These are phyloP conservation scores for Cardamine occulta DNA, from an alignment of 345 rosid genomes.

Conservation along the genomic window DNA sequence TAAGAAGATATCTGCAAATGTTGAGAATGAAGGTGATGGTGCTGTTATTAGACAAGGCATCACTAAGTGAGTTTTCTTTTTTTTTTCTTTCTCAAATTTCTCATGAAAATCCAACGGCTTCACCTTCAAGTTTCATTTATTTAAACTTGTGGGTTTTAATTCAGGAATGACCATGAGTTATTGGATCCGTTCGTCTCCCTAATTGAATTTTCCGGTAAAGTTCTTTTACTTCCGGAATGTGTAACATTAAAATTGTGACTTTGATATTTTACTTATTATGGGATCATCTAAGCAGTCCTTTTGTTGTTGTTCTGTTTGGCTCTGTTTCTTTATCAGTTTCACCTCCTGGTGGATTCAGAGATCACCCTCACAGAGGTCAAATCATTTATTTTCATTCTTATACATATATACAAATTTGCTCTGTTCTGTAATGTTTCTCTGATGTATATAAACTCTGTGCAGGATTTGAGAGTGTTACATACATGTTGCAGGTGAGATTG, in stretches of 20 bases:
- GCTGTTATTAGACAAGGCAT: constrained; percentile 80
- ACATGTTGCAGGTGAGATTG: constrained; percentile 74
- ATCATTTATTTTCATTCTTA: background rate
- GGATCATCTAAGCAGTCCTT: background rate
- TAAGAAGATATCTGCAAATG: constrained; percentile 67
- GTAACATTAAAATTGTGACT: background rate
- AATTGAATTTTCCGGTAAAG: constrained; percentile 74
- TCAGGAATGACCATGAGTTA: constrained; percentile 65
- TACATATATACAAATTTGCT: background rate
- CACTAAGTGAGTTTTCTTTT: constrained; percentile 55
- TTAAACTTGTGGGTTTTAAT: background rate
- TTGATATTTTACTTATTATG: background rate
- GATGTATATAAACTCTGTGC: constrained; percentile 25
- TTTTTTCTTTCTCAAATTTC: background rate
- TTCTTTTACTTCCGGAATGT: background rate
- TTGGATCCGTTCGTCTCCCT: constrained; percentile 89
- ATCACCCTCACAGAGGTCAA: constrained; percentile 93
- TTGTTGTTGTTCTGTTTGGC: background rate
- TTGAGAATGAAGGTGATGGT: constrained; percentile 71
- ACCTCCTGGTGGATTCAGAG: constrained; percentile 90
- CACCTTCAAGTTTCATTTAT: constrained; percentile 18
- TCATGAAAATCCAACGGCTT: background rate
- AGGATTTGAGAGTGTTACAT: constrained; percentile 95
- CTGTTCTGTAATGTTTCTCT: constrained; percentile 2
- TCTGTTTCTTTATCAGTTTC: constrained; percentile 58